Conservation (phyloP, 345 rosid genomes). For the Corchorus capsularis region DNA sequence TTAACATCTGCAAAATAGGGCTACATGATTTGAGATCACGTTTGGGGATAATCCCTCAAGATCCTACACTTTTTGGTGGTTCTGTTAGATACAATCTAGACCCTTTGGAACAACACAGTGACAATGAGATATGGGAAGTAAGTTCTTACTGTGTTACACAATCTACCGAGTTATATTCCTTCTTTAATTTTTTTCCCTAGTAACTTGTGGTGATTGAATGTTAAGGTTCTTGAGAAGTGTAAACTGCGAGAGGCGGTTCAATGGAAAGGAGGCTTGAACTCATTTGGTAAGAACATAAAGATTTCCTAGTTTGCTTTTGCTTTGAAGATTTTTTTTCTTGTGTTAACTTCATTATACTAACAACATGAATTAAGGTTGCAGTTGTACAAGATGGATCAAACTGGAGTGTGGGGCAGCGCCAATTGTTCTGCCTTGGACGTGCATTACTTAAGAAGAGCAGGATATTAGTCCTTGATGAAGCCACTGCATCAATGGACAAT, state of each 20-base stretch:
- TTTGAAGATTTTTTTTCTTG: neutral
- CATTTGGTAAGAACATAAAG: slow-evolving; percentile 53
- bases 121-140: slow-evolving; percentile 59
- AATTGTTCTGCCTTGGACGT: slow-evolving; percentile 59
- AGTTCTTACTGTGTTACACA: neutral
- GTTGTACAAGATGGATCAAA: slow-evolving; percentile 58
- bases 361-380: slow-evolving; percentile 22
- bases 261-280: slow-evolving; percentile 78
- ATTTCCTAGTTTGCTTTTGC: neutral
- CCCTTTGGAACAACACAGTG: slow-evolving; percentile 41
- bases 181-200: neutral
- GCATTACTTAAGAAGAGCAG: slow-evolving; percentile 45
- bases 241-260: slow-evolving; percentile 74
- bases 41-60: slow-evolving; percentile 70
- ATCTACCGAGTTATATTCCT: neutral
- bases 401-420: slow-evolving; percentile 66
- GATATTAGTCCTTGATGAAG: slow-evolving; percentile 62
- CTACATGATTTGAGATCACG: slow-evolving; percentile 64
- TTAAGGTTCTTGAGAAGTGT: slow-evolving; percentile 81
- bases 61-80: slow-evolving; percentile 67
- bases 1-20: slow-evolving; percentile 55
- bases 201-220: neutral
- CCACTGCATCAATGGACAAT: slow-evolving; percentile 59
- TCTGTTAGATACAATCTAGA: slow-evolving; percentile 68
- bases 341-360: neutral